A percentile compares a stretch with the other conserved stretches of the same genome.
Conservation (phyloP, 371 early-diverging fungal genomes). For the Mucor ambiguus region DNA sequence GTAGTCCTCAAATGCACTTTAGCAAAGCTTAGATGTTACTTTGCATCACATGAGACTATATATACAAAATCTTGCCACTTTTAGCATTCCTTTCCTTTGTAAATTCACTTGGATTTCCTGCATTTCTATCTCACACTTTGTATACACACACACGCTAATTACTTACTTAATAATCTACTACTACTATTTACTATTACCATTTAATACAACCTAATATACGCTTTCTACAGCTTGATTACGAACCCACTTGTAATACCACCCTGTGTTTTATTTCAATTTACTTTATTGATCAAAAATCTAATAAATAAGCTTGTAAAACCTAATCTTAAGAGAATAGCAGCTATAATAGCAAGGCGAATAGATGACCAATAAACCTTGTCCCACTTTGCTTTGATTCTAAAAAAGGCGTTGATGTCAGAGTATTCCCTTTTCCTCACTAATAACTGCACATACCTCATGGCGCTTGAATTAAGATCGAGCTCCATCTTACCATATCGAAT, state of each 20-base stretch:
- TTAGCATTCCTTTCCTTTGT: not conserved
- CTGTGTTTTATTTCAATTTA: not conserved
- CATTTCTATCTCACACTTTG: conserved; percentile 7
- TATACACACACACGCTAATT: conserved; percentile 1
- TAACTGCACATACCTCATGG: not conserved
- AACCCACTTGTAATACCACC: not conserved
- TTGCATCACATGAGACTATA: not conserved
- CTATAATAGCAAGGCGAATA: conserved; percentile 12
- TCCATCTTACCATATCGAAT: not conserved
- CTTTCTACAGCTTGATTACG: conserved; percentile 3
- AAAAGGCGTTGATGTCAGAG: not conserved
- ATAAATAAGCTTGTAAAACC: conserved; percentile 11
- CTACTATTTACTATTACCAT: conserved; percentile 4
- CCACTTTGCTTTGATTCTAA: conserved; percentile 11
- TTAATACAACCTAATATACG: no score
- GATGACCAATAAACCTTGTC: conserved; percentile 25
- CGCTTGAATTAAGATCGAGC: not conserved
- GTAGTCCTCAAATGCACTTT: conserved; percentile 10
- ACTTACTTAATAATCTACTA: conserved; percentile 1
- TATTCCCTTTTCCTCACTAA: not conserved
- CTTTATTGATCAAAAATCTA: not conserved
- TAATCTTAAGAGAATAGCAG: conserved; percentile 18
- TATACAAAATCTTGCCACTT: conserved; percentile 4
- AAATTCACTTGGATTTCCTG: conserved; percentile 9
- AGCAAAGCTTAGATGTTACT: conserved; percentile 9